phyloP scores from a whole-genome alignment of 2,329 filamentous ascomycete species.

The Polychaeton citri region DNA sequence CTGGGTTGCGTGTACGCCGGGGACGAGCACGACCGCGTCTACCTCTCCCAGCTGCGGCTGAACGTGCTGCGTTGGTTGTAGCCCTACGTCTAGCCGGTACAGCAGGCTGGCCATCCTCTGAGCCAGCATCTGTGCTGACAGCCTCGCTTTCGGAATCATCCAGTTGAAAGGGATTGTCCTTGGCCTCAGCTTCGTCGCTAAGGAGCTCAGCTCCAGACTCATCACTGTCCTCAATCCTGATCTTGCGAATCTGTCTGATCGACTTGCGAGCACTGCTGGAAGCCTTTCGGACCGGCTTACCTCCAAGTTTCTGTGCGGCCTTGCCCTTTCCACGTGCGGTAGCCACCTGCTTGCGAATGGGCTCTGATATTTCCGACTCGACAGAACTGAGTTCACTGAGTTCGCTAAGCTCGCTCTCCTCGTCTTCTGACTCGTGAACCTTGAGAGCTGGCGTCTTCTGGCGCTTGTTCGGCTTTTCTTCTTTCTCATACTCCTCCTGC shows the following conservation, averaged over 20 bases:
- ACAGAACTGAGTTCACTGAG: constrained; percentile 18
- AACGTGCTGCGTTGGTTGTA: constrained; percentile 2
- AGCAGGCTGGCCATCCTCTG: constrained; percentile 19
- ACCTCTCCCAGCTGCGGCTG: constrained; percentile 2
- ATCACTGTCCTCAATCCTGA: constrained; percentile 25
- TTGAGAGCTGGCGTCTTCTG: constrained; percentile 8
- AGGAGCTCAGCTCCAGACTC: constrained; percentile 24
- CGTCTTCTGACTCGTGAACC: constrained; percentile 18
- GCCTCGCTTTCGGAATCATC: constrained; percentile 31
- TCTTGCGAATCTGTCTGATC: constrained; percentile 14
- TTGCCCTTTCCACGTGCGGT: constrained; percentile 3
- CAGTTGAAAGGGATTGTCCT: constrained; percentile 19
- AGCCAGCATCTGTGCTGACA: constrained; percentile 16
- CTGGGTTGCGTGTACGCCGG: constrained; percentile 7
- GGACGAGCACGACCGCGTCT: constrained; percentile 3
- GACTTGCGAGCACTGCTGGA: constrained; percentile 12
- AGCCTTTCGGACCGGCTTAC: constrained; percentile 9
- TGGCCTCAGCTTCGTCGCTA: constrained; percentile 12
- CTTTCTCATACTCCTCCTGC: constrained; percentile 21
- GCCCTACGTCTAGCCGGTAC: neutral
- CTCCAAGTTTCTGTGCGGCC: constrained; percentile 1
- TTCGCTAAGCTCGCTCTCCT: constrained; percentile 8
- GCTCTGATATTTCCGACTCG: constrained; percentile 7
- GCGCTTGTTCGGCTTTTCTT: constrained; percentile 13
- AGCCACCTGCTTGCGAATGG: constrained; percentile 5